A percentile compares a stretch with the other conserved stretches of the same genome.
Conservation (phyloP, 116 monocot genomes). For the Zostera marina region DNA sequence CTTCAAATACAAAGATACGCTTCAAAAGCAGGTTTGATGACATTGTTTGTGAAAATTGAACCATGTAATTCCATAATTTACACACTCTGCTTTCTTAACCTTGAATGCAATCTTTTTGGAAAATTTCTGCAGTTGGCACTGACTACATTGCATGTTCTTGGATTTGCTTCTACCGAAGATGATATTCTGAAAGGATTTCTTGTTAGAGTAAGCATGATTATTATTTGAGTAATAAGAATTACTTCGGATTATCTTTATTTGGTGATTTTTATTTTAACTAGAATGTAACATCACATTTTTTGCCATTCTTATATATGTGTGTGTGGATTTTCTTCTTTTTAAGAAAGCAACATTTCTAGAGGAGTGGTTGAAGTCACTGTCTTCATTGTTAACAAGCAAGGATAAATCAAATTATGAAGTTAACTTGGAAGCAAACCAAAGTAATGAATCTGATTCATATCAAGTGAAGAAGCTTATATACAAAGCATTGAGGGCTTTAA, state of each 20-base stretch:
- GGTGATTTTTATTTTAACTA: background rate
- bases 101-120: background rate
- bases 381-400: background rate
- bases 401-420: background rate
- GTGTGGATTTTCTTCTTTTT: conserved; percentile 1
- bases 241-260: background rate
- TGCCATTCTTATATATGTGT: background rate
- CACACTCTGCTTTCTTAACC: background rate
- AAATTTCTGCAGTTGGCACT: conserved; percentile 39
- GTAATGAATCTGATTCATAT: background rate
- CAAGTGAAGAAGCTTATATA: conserved; percentile 1
- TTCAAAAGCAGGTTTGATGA: conserved; percentile 65
- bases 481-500: conserved; percentile 8
- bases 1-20: conserved; percentile 66
- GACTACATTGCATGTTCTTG: conserved; percentile 72
- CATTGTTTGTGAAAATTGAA: conserved; percentile 1
- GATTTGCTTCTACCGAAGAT: conserved; percentile 46
- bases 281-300: background rate
- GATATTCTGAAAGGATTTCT: conserved; percentile 67
- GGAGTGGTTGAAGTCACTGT: conserved; percentile 7
- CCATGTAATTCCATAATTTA: conserved; percentile 3
- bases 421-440: background rate
- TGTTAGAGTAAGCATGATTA: conserved; percentile 34
- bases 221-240: background rate
- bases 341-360: conserved; percentile 13